Evolutionary conservation across 352 stramenopile genomes (phyloP), one percentile per base, ranked within the genome.

Genomic region (Globisporangium nunn): DNA sequence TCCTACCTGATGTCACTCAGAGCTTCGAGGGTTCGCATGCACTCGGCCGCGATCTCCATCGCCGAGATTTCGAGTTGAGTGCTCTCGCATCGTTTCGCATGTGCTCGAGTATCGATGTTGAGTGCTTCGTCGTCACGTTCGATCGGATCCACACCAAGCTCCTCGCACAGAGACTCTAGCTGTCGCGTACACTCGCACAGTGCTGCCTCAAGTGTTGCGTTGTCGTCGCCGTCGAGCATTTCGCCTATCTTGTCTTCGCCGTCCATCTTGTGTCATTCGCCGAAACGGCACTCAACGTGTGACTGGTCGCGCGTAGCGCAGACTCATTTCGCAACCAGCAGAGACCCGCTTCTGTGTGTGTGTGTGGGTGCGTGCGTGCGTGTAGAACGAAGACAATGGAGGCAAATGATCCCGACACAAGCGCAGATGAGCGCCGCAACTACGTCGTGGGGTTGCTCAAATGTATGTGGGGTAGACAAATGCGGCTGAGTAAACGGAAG

Each of bases 361-460:
- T n/a, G n/a, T n/a, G n/a, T 12, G 14, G n/a, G 14, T 4, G 12
- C 45, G 23, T 23, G 10, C n/a, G 30, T 41, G 39, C 10, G 33
- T 37, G 33, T 37, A 8, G 10, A 8, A 10, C 6, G 23, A 8
- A 55, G n/a, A 10, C 17, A 7, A 68, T 70, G 67, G 61, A 74
- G 44, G 17, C 52, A 30, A 73, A 54, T 64, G 72, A 81, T 17
- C 57, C 67, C 18, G 63, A 85, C 47, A 47, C 35, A 28, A 67
- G 59, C 45, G 56, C 56, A 6, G 76, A 87, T 49, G 72, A 72
- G 53, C 75, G 81, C 8, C 78, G 74, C 11, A 66, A 60, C 33
- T 93, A 91, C 50, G 63, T 91, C 49, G 61, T 72, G 7, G 73
- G 63, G 54, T 53, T 93, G 43, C 74, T 93, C 14, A 59, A 72